Evolutionary conservation across 2,329 filamentous ascomycete genomes (phyloP).

Genomic region (Alternaria sp.): DNA sequence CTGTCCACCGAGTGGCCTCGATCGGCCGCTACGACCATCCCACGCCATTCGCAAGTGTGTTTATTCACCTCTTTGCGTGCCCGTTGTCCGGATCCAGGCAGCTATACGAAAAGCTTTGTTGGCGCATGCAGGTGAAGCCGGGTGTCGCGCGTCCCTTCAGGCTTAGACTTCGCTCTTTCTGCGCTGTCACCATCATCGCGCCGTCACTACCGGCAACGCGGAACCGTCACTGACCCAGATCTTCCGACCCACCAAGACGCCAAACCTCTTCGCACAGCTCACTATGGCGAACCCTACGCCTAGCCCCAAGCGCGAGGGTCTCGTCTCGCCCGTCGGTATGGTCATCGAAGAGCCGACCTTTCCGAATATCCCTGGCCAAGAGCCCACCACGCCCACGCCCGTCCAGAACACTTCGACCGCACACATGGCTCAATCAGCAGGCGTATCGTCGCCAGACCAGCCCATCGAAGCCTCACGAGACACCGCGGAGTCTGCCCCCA

Average conservation of each 20-base stretch:
- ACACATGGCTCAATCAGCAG: not conserved
- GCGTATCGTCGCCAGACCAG: not conserved
- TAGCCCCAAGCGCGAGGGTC: conserved; percentile 7
- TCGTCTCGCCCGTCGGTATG: conserved; percentile 26
- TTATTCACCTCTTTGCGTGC: not conserved
- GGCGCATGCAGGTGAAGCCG: conserved; percentile 6
- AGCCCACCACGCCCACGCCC: not conserved
- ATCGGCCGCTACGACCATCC: not conserved
- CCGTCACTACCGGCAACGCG: not conserved
- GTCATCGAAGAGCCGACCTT: conserved; percentile 32
- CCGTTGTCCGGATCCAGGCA: not conserved
- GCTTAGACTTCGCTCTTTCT: not conserved
- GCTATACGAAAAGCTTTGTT: not conserved
- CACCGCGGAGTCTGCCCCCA: not conserved
- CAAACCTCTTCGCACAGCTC: not conserved
- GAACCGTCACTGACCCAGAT: not conserved
- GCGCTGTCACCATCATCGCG: conserved; percentile 2
- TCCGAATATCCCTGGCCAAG: conserved; percentile 23
- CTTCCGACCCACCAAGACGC: not conserved
- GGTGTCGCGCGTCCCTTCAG: not conserved
- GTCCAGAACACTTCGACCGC: not conserved
- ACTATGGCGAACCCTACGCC: conserved; percentile 25
- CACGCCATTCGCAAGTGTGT: not conserved
- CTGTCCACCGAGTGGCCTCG: not conserved
- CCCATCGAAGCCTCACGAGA: not conserved